Evolutionary conservation across 345 rosid species (phyloP), one percentile per base, ranked within the genome.

Genomic region (Corymbia maculata): DNA sequence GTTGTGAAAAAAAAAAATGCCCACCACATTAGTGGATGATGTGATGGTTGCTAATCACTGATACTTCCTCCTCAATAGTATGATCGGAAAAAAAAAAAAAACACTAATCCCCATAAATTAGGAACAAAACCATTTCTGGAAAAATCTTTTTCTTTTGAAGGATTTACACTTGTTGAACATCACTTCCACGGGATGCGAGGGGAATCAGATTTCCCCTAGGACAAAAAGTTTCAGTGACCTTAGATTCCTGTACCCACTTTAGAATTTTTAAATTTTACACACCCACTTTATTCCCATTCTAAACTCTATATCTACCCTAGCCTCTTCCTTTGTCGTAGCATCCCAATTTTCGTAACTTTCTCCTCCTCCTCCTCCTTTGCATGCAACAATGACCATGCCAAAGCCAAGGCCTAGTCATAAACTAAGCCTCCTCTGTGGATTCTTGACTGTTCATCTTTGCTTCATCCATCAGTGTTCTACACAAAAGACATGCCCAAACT

Each of bases 401-500:
- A 61, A 32, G 75, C 66, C 14, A 30, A 86, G 79, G 44, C 61
- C 16, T 52, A 19, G 47, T 36, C 82, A 75, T 75, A 75, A 75
- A 19, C 26, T 17, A 75, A 22, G 13, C 82, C 24, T 75, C 4
- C 79, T 61, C 61, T 59, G 28, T 57, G 49, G 89, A 28, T 84
- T 53, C 59, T 68, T 32, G 47, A 79, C 85, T 50, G 9, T 87
- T 59, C 88, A 59, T 66, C 79, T 42, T 88, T 79, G 87, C 44
- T 88, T 88, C 52, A 88, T 64, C 45, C 87, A 55, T 49, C 45
- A 64, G n/a, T 87, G 89, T 89, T 90, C 61, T 85, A 70, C 94
- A 28, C 94, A 90, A 49, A 94, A 88, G 86, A 87, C 87, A 47
- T 93, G 95, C 88, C 93, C 94, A 21, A 92, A 85, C 91, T 93